Evolutionary conservation across 2,329 filamentous ascomycete species (phyloP), one percentile per base, ranked within the genome.

Genomic region (Sarocladium brachiariae): DNA sequence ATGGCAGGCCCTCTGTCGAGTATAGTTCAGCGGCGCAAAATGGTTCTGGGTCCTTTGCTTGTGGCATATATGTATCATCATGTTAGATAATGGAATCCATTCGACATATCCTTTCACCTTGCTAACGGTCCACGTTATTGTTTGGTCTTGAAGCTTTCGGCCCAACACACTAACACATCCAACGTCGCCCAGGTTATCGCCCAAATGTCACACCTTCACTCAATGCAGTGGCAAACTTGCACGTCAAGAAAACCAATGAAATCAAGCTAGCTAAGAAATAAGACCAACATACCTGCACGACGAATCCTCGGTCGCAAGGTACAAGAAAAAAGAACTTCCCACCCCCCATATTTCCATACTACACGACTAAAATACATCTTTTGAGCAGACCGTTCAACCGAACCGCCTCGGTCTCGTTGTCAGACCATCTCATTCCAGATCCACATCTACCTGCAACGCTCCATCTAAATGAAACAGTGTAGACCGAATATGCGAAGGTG

Each of bases 261-360:
- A 68, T 64, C 61, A 66, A 65, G 58, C 59, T 61, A 68, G 61
- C 65, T 68, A 68, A 65, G 64, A 65, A 65, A 67, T 58, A 62
- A 60, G 59, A 65, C 60, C 57, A 59, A 62, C 60, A 56, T 61
- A 56, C 59, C 39, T 25, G 58, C 18, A 59, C 56, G 58, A 61
- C 59, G 55, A 56, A 58, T 16, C 46, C 46, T 31, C 18, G 6
- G 46, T 21, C 46, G 46, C 30, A 35, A 49, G 46, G 19, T 33
- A 18, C n/a, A n/a, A n/a, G n/a, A n/a, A 37, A 49, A 37, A 49
- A 49, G 31, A 31, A 49, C 30, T 37, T 35, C 46, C 30, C 46
- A 37, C 37, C 19, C 45, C 46, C 39, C 13, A 35, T 37, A 16
- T 37, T 21, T 23, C 33, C 46, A 24, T 49, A 16, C 46, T 49